Conservation (phyloP, 148 eudicot species). For the Vaccinium myrtillus region DNA sequence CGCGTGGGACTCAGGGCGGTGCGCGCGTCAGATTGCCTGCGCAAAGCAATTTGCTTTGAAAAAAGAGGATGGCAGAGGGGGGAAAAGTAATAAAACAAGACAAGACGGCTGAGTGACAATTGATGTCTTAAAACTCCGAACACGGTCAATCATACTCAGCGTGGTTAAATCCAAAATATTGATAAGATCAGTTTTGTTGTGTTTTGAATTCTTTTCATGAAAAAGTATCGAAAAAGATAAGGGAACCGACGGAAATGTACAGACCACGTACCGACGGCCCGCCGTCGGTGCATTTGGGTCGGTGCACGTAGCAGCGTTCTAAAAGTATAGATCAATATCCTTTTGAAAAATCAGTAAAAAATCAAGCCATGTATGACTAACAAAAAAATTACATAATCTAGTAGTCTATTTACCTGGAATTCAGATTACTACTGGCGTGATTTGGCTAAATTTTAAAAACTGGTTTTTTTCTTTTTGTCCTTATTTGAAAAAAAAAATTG, state of each 20-base stretch:
- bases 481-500: no score
- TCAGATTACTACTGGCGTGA: background rate
- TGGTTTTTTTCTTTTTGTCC: no score
- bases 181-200: background rate
- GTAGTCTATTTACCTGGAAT: background rate
- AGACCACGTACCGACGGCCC: no score
- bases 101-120: background rate
- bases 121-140: background rate
- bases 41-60: no score
- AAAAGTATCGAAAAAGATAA: no score
- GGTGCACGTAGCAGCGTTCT: no score
- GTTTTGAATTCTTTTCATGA: background rate
- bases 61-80: background rate
- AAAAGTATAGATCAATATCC: background rate
- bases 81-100: background rate
- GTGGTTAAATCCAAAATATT: background rate
- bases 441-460: no score
- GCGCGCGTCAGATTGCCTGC: no score
- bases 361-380: background rate
- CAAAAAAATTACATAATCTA: background rate
- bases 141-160: background rate
- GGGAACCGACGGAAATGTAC: no score
- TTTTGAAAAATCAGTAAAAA: background rate
- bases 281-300: no score
- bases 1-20: no score